Conservation (phyloP, 306 rosid genomes). For the Pachyrhizus erosus region DNA sequence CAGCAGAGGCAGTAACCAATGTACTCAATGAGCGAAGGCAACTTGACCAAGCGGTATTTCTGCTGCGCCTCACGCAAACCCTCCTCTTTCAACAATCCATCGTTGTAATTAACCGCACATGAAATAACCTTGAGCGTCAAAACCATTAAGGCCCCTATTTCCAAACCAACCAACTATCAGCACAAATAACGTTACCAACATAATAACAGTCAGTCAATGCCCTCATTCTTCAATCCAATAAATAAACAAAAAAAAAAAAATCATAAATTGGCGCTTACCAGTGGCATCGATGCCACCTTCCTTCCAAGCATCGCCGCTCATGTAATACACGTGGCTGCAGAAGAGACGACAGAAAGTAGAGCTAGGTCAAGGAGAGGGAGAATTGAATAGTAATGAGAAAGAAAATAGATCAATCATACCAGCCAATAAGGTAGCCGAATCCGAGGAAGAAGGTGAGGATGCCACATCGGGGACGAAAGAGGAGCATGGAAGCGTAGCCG, state of each 20-base stretch:
- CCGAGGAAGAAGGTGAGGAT: constrained; percentile 75
- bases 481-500: constrained; percentile 85
- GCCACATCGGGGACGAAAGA: constrained; percentile 75
- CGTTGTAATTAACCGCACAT: constrained; percentile 87
- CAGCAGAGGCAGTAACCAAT: constrained; percentile 87
- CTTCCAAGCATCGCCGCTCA: constrained; percentile 99
- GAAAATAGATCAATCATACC: constrained; percentile 35
- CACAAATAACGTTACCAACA: not conserved
- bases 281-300: constrained; percentile 99
- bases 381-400: not conserved
- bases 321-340: constrained; percentile 90
- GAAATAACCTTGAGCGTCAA: constrained; percentile 90
- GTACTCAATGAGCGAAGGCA: constrained; percentile 85
- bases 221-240: not conserved
- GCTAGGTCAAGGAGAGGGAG: not conserved
- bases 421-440: constrained; percentile 89
- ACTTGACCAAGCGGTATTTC: constrained; percentile 72
- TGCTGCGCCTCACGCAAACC: constrained; percentile 83
- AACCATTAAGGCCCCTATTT: constrained; percentile 91
- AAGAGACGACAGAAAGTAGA: not conserved
- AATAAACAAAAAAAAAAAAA: not conserved
- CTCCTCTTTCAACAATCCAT: constrained; percentile 84
- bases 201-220: not conserved
- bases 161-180: not conserved
- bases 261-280: constrained; percentile 59